Base-by-base conservation (phyloP, 2,329 filamentous ascomycete species). In the Phaeosphaeriaceae sp. region DNA sequence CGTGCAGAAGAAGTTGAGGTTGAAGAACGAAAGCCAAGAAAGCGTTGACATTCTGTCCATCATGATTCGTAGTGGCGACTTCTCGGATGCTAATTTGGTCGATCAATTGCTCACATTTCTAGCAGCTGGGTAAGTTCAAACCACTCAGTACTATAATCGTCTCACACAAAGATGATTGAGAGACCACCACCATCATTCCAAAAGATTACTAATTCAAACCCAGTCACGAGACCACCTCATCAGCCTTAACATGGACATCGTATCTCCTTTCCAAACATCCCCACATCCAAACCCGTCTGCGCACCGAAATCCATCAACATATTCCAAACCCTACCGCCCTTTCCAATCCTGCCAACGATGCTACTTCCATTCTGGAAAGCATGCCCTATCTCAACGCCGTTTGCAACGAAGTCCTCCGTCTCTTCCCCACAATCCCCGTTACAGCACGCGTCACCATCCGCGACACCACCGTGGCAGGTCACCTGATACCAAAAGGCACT, bases 151-250 rank as follows among this genome's bases (percentile, higher is more conserved):
- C 6, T 11, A 26, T 11, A 26, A 9, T n/a, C 23, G 11, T 11
- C 23, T 26, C 23, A 26, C 23, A 26, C 23, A 26, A 26, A 11
- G n/a, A n/a, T n/a, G n/a, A n/a, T n/a, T n/a, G n/a, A n/a, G n/a
- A n/a, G n/a, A n/a, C n/a, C n/a, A n/a, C n/a, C 23, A 8, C 23
- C 6, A 3, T 3, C 11, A 26, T 11, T 11, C 23, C n/a, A 15
- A 40, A 50, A 13, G 20, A 15, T 28, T 16, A 32, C 29, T 56
- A 45, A 57, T 37, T 11, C 18, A 20, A 17, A 7, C 3, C 8
- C 37, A 72, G 76, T 5, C 90, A 93, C 70, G 89, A 93, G 74
- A 93, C 90, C 1, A 92, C 89, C 0, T 85, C 90, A 1, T 82
- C 86, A 1, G 81, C 89, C 15, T 79, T 94, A 67, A 88, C 86